phyloP scores from a whole-genome alignment of 2,329 filamentous ascomycete species.

The Fonsecaea pedrosoi region DNA sequence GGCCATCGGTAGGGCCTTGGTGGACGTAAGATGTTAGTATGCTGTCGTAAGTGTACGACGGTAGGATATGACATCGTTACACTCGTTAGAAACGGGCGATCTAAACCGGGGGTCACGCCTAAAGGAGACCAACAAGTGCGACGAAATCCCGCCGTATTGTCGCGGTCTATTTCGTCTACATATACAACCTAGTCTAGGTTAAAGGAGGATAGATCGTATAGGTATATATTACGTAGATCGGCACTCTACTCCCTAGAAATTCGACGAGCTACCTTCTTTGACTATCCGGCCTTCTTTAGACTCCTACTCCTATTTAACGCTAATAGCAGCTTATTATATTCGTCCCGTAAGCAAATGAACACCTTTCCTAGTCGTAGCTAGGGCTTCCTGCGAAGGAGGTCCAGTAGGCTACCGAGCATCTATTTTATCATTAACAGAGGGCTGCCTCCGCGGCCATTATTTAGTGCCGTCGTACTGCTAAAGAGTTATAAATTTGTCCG shows the following conservation, averaged over 20 bases:
- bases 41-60: slow-evolving; percentile 39
- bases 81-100: slow-evolving; percentile 38
- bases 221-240: slow-evolving; percentile 47
- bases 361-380: slow-evolving; percentile 41
- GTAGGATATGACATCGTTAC: slow-evolving; percentile 43
- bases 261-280: slow-evolving; percentile 34
- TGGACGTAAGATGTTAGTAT: slow-evolving; percentile 43
- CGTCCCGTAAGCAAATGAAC: slow-evolving; percentile 42
- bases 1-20: slow-evolving; percentile 43
- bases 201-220: slow-evolving; percentile 31
- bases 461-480: slow-evolving; percentile 29
- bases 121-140: slow-evolving; percentile 47
- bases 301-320: slow-evolving; percentile 40
- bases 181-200: slow-evolving; percentile 47
- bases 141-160: slow-evolving; percentile 47
- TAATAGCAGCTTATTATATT: slow-evolving; percentile 24
- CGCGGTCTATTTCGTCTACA: slow-evolving; percentile 49
- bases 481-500: not conserved
- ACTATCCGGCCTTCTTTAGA: slow-evolving; percentile 41
- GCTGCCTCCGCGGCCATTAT: slow-evolving; percentile 21
- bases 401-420: slow-evolving; percentile 43
- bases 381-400: slow-evolving; percentile 42
- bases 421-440: slow-evolving; percentile 40
- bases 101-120: slow-evolving; percentile 41
- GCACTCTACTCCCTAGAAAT: slow-evolving; percentile 46